phyloP scores from a whole-genome alignment of 2,329 filamentous ascomycete species.

The Apiospora aurea region DNA sequence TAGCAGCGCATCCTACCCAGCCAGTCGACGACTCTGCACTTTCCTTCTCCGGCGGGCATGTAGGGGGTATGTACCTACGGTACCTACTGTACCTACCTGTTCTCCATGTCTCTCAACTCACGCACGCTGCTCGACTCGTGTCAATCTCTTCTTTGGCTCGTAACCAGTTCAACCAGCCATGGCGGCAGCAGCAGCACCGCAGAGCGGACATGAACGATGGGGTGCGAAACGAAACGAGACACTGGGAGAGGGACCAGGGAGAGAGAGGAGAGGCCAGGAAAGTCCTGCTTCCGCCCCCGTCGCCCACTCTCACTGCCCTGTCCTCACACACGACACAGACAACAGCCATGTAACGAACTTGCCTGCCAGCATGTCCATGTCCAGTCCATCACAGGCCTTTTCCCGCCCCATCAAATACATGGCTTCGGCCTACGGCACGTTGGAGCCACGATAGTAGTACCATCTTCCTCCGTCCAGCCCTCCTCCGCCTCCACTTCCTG shows the following conservation, averaged over 20 bases:
- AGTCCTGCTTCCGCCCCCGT: slow-evolving; percentile 2
- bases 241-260: background rate
- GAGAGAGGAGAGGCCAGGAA: background rate
- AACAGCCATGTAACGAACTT: background rate
- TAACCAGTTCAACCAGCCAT: background rate
- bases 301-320: slow-evolving; percentile 5
- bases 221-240: slow-evolving; percentile 1
- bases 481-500: slow-evolving; percentile 10
- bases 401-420: slow-evolving; percentile 17
- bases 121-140: slow-evolving; percentile 1
- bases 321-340: background rate
- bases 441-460: slow-evolving; percentile 17
- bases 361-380: background rate
- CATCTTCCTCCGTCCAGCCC: slow-evolving; percentile 13
- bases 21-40: background rate
- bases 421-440: slow-evolving; percentile 15
- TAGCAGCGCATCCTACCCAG: background rate
- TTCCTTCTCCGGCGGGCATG: slow-evolving; percentile 10
- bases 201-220: background rate
- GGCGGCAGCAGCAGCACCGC: background rate
- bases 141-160: background rate
- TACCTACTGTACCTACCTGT: background rate
- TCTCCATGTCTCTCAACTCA: background rate
- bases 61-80: background rate
- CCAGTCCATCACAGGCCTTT: slow-evolving; percentile 6